Evolutionary conservation across 176 grass and related monocot genomes (phyloP).

Genomic region (Neostapfia colusana): DNA sequence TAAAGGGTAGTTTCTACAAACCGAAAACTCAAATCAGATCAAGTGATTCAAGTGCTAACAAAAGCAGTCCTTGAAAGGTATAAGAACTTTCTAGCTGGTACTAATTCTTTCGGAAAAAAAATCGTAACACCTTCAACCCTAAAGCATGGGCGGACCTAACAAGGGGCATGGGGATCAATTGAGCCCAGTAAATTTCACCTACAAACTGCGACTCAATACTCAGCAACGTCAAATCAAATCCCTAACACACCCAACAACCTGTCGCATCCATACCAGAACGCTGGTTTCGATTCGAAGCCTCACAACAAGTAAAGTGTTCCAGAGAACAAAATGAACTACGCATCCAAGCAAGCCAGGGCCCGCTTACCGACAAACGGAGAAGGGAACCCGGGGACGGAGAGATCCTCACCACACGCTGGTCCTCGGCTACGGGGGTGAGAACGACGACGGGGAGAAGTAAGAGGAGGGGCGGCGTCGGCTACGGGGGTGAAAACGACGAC

Average conservation of each 20-base stretch:
- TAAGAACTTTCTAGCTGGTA: not conserved
- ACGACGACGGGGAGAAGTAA: not conserved
- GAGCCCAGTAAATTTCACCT: too few relatives aligned
- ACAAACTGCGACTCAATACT: not conserved
- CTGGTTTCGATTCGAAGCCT: not conserved
- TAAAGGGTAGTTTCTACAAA: conserved; percentile 31
- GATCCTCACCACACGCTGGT: not conserved
- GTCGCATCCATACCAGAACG: not conserved
- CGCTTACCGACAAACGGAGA: conserved; percentile 8
- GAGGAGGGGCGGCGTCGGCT: conserved; percentile 4
- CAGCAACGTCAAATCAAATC: not conserved
- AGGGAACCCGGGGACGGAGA: not conserved
- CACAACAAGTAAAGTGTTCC: not conserved
- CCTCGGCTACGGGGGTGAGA: not conserved
- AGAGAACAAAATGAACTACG: not conserved
- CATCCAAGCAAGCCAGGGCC: not conserved
- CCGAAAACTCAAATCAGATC: conserved; percentile 5
- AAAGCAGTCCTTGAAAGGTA: not conserved
- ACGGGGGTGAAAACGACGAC: not conserved
- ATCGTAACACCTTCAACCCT: not conserved
- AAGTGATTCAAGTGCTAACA: not conserved
- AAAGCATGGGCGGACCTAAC: conserved; percentile 8
- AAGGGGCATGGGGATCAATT: not conserved
- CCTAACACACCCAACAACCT: not conserved
- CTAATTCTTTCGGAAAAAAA: not conserved